Percentiles rank a stretch among this genome's conserved stretches.
These are phyloP conservation scores for Colletotrichum neosansevieriae DNA, from an alignment of 2,329 filamentous ascomycete species.

Conservation along the genomic window DNA sequence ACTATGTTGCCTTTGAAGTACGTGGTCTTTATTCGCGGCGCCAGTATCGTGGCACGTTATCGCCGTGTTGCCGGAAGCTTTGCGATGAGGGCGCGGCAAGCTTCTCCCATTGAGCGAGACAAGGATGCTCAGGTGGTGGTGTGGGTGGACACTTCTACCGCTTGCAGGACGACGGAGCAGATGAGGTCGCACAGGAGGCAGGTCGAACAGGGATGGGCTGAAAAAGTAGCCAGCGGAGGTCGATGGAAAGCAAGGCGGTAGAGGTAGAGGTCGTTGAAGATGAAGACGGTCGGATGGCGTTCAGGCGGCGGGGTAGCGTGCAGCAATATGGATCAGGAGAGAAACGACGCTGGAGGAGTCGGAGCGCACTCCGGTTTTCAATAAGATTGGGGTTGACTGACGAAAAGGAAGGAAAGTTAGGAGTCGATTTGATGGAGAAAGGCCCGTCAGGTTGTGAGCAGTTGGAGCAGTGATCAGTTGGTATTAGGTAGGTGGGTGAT, in stretches of 20 bases:
- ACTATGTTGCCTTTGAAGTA: not conserved
- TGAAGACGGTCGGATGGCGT: not conserved
- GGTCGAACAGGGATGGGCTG: slow-evolving; percentile 23
- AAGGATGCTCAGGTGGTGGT: slow-evolving; percentile 36
- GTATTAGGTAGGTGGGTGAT: not conserved
- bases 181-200: slow-evolving; percentile 21
- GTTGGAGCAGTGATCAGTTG: not conserved
- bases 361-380: slow-evolving; percentile 28
- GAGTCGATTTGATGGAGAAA: slow-evolving; percentile 1
- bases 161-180: slow-evolving; percentile 23
- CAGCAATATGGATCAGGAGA: not conserved
- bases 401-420: not conserved
- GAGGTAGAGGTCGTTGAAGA: not conserved
- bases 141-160: slow-evolving; percentile 31
- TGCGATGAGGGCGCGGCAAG: slow-evolving; percentile 17
- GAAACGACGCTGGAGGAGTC: not conserved
- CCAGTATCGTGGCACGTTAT: slow-evolving; percentile 13
- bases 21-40: not conserved
- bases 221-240: slow-evolving; percentile 11
- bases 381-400: slow-evolving; percentile 7
- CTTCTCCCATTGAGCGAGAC: not conserved
- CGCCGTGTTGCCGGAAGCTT: slow-evolving; percentile 20
- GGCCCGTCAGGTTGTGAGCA: not conserved
- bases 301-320: not conserved
- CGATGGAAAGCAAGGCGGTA: slow-evolving; percentile 22